These are phyloP conservation scores for Malus domestica DNA, from an alignment of 306 rosid genomes.

Conservation along the genomic window DNA sequence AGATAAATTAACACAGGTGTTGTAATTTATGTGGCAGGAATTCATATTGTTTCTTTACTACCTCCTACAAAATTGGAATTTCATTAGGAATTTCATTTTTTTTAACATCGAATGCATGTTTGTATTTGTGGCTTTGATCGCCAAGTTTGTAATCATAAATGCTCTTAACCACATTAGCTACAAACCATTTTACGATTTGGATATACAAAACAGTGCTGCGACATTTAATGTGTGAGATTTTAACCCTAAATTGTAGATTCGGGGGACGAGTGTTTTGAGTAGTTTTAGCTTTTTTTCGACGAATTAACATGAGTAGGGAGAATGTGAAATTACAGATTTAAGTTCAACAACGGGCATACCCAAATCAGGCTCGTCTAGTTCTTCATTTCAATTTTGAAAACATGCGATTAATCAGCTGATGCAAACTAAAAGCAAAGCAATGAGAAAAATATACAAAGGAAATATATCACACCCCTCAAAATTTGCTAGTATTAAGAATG, in stretches of 20 bases:
- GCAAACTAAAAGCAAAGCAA: slow-evolving; percentile 33
- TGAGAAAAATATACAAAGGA: slow-evolving; percentile 38
- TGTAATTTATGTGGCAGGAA: background rate
- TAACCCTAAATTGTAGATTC: too few species aligned
- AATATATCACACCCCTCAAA: slow-evolving; percentile 45
- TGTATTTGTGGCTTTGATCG: background rate
- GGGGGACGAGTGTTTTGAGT: too few species aligned
- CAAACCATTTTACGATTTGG: background rate
- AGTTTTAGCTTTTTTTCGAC: too few species aligned
- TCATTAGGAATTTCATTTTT: background rate
- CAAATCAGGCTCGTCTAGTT: slow-evolving; percentile 14
- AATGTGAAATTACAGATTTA: background rate
- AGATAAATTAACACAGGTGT: background rate
- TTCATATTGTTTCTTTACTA: background rate
- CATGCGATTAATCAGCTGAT: slow-evolving; percentile 26
- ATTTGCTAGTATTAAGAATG: slow-evolving; percentile 38
- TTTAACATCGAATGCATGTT: background rate
- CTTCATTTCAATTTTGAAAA: slow-evolving; percentile 16
- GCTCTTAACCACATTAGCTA: background rate
- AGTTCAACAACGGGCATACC: background rate
- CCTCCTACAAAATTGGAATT: background rate
- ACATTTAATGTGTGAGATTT: background rate
- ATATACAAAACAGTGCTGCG: background rate
- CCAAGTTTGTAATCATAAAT: too few species aligned
- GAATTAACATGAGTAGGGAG: background rate